Evolutionary conservation across 345 rosid genomes (phyloP).

Genomic region (Dipteronia sinensis): DNA sequence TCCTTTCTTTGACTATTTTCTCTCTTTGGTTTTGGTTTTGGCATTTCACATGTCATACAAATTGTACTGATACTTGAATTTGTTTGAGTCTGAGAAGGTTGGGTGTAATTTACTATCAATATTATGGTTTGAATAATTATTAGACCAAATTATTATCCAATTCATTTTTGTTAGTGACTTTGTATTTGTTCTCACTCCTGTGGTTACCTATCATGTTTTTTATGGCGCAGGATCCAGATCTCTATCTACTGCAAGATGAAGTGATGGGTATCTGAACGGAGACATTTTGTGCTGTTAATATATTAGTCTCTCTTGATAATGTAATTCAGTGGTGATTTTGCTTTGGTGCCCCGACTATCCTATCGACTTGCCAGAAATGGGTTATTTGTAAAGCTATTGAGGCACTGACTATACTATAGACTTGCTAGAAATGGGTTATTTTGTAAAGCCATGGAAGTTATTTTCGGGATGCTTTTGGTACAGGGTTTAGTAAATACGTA

Average conservation of each 20-base stretch:
- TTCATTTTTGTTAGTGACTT: not conserved
- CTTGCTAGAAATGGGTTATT: not conserved
- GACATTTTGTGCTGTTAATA: too few relatives aligned
- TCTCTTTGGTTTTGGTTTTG: not conserved
- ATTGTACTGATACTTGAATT: not conserved
- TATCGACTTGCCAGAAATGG: too few relatives aligned
- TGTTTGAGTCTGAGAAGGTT: not conserved
- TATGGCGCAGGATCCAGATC: conserved; percentile 20
- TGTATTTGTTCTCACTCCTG: not conserved
- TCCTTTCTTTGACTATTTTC: not conserved
- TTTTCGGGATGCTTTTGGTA: not conserved
- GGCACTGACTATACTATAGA: not conserved
- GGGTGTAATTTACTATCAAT: not conserved
- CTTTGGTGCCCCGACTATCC: not conserved
- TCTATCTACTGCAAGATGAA: conserved; percentile 1
- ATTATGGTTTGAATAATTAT: not conserved
- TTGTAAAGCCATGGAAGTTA: not conserved
- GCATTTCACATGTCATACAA: not conserved
- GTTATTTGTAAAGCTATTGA: too few relatives aligned
- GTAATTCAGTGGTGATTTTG: not conserved
- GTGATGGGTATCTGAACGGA: not conserved
- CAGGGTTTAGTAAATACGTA: not conserved
- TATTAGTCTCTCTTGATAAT: not conserved
- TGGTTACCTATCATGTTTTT: not conserved
- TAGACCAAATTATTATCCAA: not conserved